phyloP scores from a whole-genome alignment of 2,329 filamentous ascomycete genomes.

The Clarireedia monteithiana region DNA sequence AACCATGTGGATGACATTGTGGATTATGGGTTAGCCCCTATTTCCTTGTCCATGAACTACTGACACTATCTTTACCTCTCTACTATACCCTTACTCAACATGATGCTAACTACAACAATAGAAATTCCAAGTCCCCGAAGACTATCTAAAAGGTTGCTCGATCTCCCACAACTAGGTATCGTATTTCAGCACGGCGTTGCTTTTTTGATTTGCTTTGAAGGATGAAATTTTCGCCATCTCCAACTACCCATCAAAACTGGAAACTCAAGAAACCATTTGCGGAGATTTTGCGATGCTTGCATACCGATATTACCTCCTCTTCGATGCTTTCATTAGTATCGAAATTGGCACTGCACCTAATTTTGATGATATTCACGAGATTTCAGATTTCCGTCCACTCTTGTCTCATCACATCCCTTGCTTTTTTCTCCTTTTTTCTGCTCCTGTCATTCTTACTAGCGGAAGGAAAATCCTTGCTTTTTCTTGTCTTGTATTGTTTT shows the following conservation, averaged over 20 bases:
- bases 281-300: slow-evolving; percentile 22
- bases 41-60: slow-evolving; percentile 7
- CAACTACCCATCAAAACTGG: slow-evolving; percentile 31
- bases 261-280: slow-evolving; percentile 22
- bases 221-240: slow-evolving; percentile 21
- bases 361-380: slow-evolving; percentile 9
- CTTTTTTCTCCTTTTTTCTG: slow-evolving; percentile 22
- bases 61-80: slow-evolving; percentile 16
- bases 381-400: slow-evolving; percentile 22
- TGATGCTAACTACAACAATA: slow-evolving; percentile 25
- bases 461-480: slow-evolving; percentile 27
- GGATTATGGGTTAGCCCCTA: slow-evolving; percentile 52
- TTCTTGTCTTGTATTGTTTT: slow-evolving; percentile 23
- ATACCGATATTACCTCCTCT: slow-evolving; percentile 29
- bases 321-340: slow-evolving; percentile 25
- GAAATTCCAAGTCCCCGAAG: slow-evolving; percentile 44
- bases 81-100: not conserved
- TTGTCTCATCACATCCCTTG: slow-evolving; percentile 30
- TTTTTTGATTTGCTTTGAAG: slow-evolving; percentile 22
- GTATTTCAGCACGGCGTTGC: slow-evolving; percentile 21
- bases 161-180: slow-evolving; percentile 22
- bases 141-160: slow-evolving; percentile 38
- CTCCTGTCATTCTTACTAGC: slow-evolving; percentile 24
- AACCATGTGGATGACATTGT: slow-evolving; percentile 96
- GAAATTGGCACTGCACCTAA: slow-evolving; percentile 38